Percentiles rank a stretch among this genome's conserved stretches.
Evolutionary conservation across 768 basidiomycete species (phyloP).

Genomic region (Russula brevipes): DNA sequence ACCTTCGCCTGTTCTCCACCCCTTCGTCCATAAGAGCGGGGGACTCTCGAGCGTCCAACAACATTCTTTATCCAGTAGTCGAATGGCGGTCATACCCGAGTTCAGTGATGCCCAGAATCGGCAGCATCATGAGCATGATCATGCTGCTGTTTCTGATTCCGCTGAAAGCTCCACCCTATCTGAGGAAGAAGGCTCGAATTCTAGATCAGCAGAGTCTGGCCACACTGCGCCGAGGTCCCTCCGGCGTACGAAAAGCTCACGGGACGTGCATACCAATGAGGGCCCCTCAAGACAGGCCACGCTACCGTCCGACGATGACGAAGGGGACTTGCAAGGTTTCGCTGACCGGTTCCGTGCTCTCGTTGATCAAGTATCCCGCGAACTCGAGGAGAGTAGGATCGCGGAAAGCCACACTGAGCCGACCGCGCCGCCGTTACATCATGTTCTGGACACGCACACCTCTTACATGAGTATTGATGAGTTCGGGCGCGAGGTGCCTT

Average conservation of each 20-base stretch:
- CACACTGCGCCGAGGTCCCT: not conserved
- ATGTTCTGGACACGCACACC: constrained; percentile 25
- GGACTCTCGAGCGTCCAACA: not conserved
- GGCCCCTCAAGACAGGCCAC: not conserved
- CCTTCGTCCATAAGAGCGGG: constrained; percentile 1
- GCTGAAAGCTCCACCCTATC: constrained; percentile 14
- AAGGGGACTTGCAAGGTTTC: constrained; percentile 41
- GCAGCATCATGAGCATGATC: not conserved
- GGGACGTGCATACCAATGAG: not conserved
- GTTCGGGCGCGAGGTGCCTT: constrained; percentile 31
- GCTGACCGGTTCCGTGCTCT: constrained; percentile 49
- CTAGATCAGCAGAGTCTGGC: constrained; percentile 11
- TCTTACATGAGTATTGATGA: constrained; percentile 42
- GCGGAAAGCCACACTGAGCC: constrained; percentile 27
- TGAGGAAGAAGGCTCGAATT: constrained; percentile 15
- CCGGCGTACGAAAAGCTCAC: constrained; percentile 5
- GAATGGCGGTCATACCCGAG: constrained; percentile 20
- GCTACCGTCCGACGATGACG: constrained; percentile 8
- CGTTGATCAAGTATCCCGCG: constrained; percentile 46
- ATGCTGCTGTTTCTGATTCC: constrained; percentile 1
- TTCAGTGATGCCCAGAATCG: constrained; percentile 1
- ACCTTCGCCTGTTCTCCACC: not conserved
- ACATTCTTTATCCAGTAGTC: constrained; percentile 14
- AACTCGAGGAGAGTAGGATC: constrained; percentile 46
- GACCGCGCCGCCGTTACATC: constrained; percentile 14